phyloP scores from a whole-genome alignment of 176 grass and related monocot species.

The Secale cereale region DNA sequence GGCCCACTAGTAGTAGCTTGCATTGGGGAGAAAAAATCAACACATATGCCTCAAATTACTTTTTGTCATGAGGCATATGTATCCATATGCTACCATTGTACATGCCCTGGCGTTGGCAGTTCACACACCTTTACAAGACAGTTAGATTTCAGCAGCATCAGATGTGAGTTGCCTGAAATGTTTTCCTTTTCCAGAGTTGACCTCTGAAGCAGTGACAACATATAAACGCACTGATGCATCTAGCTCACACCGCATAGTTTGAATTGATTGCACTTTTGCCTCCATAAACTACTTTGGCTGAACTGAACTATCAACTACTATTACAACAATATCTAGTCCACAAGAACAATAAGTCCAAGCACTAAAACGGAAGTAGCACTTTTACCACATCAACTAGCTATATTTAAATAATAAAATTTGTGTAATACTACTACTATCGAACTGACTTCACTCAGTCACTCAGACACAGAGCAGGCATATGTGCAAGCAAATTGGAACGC shows the following conservation, averaged over 20 bases:
- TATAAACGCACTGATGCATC: not conserved
- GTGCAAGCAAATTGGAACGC: not conserved
- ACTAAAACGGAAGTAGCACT: not conserved
- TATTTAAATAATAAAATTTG: not conserved
- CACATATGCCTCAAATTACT: too few species aligned
- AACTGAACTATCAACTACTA: constrained; percentile 9
- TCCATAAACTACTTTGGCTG: constrained; percentile 5
- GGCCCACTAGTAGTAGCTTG: too few species aligned
- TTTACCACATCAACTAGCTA: constrained; percentile 1
- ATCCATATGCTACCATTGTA: too few species aligned
- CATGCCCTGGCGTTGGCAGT: not conserved
- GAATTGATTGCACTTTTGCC: constrained; percentile 1
- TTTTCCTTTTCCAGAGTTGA: not conserved
- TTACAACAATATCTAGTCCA: not conserved
- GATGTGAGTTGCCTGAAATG: not conserved
- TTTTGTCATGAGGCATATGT: too few species aligned
- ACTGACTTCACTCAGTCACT: not conserved
- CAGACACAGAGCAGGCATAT: not conserved
- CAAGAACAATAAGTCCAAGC: not conserved
- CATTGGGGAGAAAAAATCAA: too few species aligned
- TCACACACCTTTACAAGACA: not conserved
- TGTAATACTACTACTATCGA: not conserved
- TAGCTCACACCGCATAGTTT: not conserved
- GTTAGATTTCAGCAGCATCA: not conserved
- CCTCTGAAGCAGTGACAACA: not conserved